Base-by-base conservation (phyloP, 2,329 filamentous ascomycete species). In the Fusarium nodosum region DNA sequence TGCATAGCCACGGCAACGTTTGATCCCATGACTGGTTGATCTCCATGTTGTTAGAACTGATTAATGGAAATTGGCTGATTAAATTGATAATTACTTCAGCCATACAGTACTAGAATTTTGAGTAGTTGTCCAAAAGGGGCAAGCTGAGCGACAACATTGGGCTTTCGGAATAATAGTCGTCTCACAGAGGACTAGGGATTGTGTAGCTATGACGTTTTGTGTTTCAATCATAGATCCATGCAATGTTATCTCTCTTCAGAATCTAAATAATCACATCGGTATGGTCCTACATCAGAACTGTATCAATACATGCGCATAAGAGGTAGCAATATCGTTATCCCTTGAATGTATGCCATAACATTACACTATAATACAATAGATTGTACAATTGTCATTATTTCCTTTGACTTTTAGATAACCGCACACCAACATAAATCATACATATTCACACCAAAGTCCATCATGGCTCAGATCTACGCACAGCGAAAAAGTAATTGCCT, bases 401-500 rank as follows among this genome's bases (percentile, higher is more conserved):
- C 34, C 22, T 26, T 30, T 24, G 26, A 56, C 41, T 60, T 38
- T 61, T 56, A 18, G 51, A 50, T 44, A 41, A 59, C 50, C 42
- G 24, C 42, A 45, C 41, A 58, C 7, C n/a, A 55, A 44, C 34
- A 44, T 53, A 56, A 52, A 64, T 65, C 60, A 55, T 71, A 55
- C 44, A 69, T n/a, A 50, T 38, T 33, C 33, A 33, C 24, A 16
- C 44, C 44, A 46, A 44, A 56, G 26, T 20, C 24, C 18, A 30
- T 66, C 42, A 72, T 60, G 48, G 52, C 41, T 72, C 68, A 31
- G 74, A 76, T 71, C 80, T 81, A 80, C 90, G 88, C 44, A 97
- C 90, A 11, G 88, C 96, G 79, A 97, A 97, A 80, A 99, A 98
- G 82, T 98, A 99, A 79, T 99, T 99, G 12, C 95, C 95, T 76